Conservation (phyloP, 331 rosid species). For the Prunus yedoensis region DNA sequence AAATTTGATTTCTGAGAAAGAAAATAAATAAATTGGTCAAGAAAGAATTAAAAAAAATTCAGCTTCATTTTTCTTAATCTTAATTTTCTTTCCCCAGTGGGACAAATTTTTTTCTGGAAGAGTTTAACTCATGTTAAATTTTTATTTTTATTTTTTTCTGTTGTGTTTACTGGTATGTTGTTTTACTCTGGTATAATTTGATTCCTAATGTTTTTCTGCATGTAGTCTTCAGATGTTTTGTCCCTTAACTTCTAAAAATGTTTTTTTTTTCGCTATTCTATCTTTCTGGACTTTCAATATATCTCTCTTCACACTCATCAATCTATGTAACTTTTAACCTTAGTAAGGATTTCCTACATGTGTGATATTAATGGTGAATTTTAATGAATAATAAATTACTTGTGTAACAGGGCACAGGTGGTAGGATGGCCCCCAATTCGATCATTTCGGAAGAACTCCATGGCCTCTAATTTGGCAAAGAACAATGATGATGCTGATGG, state of each 20-base stretch:
- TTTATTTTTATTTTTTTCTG: no score
- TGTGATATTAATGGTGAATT: constrained; percentile 7
- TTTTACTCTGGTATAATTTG: background rate
- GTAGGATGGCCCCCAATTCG: constrained; percentile 99
- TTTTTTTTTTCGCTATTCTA: background rate
- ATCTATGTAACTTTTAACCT: background rate
- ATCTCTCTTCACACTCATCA: background rate
- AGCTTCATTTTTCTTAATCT: no score
- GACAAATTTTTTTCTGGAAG: no score
- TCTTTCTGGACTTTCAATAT: background rate
- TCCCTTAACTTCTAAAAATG: background rate
- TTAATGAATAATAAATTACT: constrained; percentile 14
- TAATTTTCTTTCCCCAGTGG: no score
- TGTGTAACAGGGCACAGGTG: constrained; percentile 78
- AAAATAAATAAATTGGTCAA: no score
- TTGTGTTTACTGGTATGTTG: background rate
- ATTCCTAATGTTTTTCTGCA: background rate
- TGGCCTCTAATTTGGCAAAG: constrained; percentile 70
- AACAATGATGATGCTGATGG: constrained; percentile 61
- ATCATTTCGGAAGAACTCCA: constrained; percentile 77
- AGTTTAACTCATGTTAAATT: no score
- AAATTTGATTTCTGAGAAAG: background rate
- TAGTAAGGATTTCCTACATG: background rate
- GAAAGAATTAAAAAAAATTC: no score
- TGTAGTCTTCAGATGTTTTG: background rate